These are phyloP conservation scores for Pseudogymnoascus sp. DNA, from an alignment of 2,329 filamentous ascomycete species.

Conservation along the genomic window DNA sequence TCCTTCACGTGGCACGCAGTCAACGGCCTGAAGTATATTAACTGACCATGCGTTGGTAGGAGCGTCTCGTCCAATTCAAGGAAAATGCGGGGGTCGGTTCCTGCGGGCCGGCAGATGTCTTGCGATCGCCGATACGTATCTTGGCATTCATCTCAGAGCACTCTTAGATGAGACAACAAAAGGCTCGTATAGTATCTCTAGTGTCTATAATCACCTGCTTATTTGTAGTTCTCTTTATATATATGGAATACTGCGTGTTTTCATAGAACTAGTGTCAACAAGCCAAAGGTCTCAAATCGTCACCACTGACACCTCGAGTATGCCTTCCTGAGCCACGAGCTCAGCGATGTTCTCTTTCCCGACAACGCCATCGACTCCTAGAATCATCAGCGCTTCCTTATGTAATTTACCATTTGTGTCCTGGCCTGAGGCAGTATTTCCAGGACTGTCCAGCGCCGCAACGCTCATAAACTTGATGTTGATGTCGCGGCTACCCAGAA, in stretches of 20 bases:
- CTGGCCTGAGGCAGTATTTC: slow-evolving; percentile 19
- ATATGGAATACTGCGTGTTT: background rate
- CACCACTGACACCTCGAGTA: slow-evolving; percentile 48
- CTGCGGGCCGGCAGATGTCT: background rate
- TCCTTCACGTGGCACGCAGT: background rate
- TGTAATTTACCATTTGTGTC: slow-evolving; percentile 30
- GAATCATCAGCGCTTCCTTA: slow-evolving; percentile 73
- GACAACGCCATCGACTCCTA: slow-evolving; percentile 63
- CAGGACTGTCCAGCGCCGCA: slow-evolving; percentile 37
- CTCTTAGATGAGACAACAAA: background rate
- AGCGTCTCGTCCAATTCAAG: background rate
- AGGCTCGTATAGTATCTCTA: background rate
- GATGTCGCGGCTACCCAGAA: slow-evolving; percentile 60
- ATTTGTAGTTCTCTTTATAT: background rate
- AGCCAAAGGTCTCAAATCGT: slow-evolving; percentile 13
- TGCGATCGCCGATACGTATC: background rate
- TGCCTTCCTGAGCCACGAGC: slow-evolving; percentile 43
- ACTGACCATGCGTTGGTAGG: background rate
- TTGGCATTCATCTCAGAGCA: background rate
- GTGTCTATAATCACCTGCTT: background rate
- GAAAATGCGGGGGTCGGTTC: background rate
- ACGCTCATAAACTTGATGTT: slow-evolving; percentile 81
- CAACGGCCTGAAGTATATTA: background rate
- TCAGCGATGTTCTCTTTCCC: slow-evolving; percentile 46
- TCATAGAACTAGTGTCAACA: background rate